These are phyloP conservation scores for Neurospora africana DNA, from an alignment of 495 filamentous ascomycete genomes.

Conservation along the genomic window DNA sequence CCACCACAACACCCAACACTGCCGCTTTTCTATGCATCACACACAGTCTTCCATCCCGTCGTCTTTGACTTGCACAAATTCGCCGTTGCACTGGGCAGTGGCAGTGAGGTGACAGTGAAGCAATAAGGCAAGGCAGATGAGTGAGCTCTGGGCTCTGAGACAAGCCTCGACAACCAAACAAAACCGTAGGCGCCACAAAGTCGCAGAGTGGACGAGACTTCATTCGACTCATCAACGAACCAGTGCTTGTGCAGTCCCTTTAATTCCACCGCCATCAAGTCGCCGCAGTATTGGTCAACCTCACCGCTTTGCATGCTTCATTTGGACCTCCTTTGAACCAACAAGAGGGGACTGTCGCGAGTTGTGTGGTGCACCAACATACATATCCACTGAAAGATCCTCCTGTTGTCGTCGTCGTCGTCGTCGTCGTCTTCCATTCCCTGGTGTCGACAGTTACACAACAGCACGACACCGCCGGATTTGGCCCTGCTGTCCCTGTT, in stretches of 20 bases:
- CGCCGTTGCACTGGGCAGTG: not conserved
- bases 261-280: not conserved
- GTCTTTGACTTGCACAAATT: not conserved
- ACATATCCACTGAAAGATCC: not conserved
- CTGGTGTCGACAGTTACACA: not conserved
- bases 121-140: not conserved
- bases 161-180: not conserved
- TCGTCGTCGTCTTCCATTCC: not conserved
- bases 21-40: not conserved
- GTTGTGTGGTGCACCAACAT: not conserved
- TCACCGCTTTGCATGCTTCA: not conserved
- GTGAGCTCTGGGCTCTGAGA: not conserved
- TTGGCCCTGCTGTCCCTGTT: not conserved
- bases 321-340: not conserved
- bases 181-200: not conserved
- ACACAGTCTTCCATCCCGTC: not conserved
- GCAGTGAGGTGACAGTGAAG: not conserved
- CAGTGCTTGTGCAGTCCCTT: not conserved
- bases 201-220: not conserved
- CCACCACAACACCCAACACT: not conserved
- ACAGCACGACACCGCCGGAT: not conserved
- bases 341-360: not conserved
- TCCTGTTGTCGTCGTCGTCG: not conserved
- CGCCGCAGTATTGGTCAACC: not conserved
- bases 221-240: not conserved